Percentiles rank a stretch among this genome's conserved stretches.
These are phyloP conservation scores for Phytophthora tentaculata DNA, from an alignment of 352 stramenopile genomes.

Conservation along the genomic window DNA sequence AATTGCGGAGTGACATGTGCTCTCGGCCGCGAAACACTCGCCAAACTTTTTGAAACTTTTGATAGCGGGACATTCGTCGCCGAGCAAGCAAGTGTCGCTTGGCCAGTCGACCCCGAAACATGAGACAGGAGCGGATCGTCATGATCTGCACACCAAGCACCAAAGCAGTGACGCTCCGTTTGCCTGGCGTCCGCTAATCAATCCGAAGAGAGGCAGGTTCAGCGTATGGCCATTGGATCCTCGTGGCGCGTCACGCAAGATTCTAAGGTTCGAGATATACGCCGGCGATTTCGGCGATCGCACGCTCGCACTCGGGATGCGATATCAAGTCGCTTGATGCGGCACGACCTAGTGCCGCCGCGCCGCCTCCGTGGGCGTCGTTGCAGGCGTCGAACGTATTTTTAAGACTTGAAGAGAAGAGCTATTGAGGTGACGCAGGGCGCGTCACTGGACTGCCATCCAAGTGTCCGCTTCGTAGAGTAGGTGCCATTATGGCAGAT, in stretches of 20 bases:
- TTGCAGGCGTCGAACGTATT: background rate
- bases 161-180: constrained; percentile 24
- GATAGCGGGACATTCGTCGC: constrained; percentile 27
- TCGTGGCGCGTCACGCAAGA: constrained; percentile 19
- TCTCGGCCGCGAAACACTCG: background rate
- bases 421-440: too few species aligned
- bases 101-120: constrained; percentile 25
- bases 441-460: too few species aligned
- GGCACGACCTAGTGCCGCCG: too few species aligned
- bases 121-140: constrained; percentile 30
- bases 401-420: constrained; percentile 12
- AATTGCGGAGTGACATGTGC: constrained; percentile 32
- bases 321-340: too few species aligned
- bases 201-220: background rate
- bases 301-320: too few species aligned
- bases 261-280: background rate
- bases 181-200: constrained; percentile 10
- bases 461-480: too few species aligned
- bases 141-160: constrained; percentile 26
- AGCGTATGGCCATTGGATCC: constrained; percentile 6
- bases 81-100: constrained; percentile 3
- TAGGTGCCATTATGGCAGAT: too few species aligned
- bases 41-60: constrained; percentile 23
- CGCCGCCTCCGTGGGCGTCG: too few species aligned
- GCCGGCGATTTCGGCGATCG: constrained; percentile 28